Percentiles rank a stretch among this genome's conserved stretches.
Evolutionary conservation across 2,329 filamentous ascomycete species (phyloP).

Genomic region (Lecanicillium sp.): DNA sequence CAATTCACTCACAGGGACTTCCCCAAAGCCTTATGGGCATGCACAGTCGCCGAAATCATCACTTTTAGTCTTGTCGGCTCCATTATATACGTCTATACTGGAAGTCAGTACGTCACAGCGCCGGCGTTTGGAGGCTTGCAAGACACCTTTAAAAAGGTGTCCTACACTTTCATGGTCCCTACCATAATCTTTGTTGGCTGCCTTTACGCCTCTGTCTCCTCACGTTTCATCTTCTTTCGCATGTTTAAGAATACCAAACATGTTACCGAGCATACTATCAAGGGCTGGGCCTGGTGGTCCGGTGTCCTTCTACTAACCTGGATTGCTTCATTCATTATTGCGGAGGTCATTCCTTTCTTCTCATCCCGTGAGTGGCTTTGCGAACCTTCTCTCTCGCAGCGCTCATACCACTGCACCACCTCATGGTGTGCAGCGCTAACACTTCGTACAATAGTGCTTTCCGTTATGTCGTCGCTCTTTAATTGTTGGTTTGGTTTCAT

Average conservation of each 20-base stretch:
- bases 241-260: constrained; percentile 74
- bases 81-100: constrained; percentile 80
- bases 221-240: constrained; percentile 87
- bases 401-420: too few relatives aligned
- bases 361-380: constrained; percentile 60
- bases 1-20: constrained; percentile 40
- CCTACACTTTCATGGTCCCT: constrained; percentile 93
- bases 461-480: constrained; percentile 79
- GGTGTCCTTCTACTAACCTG: constrained; percentile 64
- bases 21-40: constrained; percentile 84
- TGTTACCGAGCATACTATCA: constrained; percentile 69
- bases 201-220: constrained; percentile 82
- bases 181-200: constrained; percentile 90
- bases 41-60: constrained; percentile 81
- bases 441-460: constrained; percentile 40
- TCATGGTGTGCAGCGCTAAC: constrained; percentile 7
- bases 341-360: constrained; percentile 92
- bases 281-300: constrained; percentile 75
- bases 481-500: constrained; percentile 94
- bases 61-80: constrained; percentile 77
- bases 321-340: constrained; percentile 86
- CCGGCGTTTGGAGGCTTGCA: constrained; percentile 82
- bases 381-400: too few relatives aligned
- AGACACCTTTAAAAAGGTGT: constrained; percentile 75
- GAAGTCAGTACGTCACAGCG: constrained; percentile 72